Conservation (phyloP, 352 stramenopile species). For the Halophytophthora batemanensis region DNA sequence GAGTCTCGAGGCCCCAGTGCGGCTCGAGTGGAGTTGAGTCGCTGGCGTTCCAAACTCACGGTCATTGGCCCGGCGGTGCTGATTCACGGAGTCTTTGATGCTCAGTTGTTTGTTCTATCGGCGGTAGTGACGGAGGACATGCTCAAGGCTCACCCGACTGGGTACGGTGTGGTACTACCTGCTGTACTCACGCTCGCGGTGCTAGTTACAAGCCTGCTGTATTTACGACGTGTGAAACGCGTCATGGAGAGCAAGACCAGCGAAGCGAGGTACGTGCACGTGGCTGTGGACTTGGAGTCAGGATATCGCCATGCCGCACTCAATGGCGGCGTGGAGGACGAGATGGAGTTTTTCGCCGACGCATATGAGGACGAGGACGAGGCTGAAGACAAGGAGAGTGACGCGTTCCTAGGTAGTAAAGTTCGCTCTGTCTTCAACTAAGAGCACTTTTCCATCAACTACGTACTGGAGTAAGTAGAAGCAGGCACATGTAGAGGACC, state of each 20-base stretch:
- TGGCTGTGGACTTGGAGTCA: conserved; percentile 43
- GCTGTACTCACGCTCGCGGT: conserved; percentile 21
- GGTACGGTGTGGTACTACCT: conserved; percentile 38
- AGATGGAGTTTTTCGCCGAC: conserved; percentile 33
- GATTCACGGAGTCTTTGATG: conserved; percentile 59
- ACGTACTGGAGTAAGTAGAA: conserved; percentile 15
- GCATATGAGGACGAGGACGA: conserved; percentile 33
- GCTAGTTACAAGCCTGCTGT: conserved; percentile 27
- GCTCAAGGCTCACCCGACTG: conserved; percentile 24
- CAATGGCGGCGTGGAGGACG: conserved; percentile 26
- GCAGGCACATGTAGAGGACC: too few relatives aligned
- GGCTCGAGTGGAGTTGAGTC: conserved; percentile 17
- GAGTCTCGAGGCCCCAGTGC: conserved; percentile 12
- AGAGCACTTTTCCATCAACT: too few relatives aligned
- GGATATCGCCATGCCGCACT: conserved; percentile 22
- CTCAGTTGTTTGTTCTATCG: conserved; percentile 54
- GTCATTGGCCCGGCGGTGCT: conserved; percentile 45
- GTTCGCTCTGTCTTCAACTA: conserved; percentile 35
- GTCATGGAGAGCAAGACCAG: conserved; percentile 48
- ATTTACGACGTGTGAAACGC: conserved; percentile 29
- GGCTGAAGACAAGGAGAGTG: conserved; percentile 17
- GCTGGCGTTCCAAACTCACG: conserved; percentile 34
- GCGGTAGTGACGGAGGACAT: conserved; percentile 35
- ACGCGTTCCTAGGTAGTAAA: conserved; percentile 23
- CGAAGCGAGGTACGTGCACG: conserved; percentile 42